Conservation (phyloP, 2,329 filamentous ascomycete species). For the Nemania serpens region DNA sequence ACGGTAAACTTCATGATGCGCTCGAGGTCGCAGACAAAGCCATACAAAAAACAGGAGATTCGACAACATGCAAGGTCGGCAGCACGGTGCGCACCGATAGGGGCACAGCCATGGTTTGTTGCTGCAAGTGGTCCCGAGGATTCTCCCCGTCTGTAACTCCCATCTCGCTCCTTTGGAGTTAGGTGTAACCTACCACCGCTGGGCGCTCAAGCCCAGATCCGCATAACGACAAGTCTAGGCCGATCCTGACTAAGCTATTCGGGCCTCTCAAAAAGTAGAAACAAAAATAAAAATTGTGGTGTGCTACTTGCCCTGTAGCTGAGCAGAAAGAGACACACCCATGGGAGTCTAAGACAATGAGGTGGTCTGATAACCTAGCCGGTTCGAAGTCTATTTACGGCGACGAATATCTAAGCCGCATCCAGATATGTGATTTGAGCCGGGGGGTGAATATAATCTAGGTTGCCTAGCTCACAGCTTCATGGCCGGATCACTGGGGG, state of each 20-base stretch:
- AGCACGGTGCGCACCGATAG: slow-evolving; percentile 24
- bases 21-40: slow-evolving; percentile 26
- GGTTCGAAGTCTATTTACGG: not conserved
- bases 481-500: slow-evolving; percentile 3
- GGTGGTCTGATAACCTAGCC: slow-evolving; percentile 6
- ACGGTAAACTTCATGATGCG: slow-evolving; percentile 19
- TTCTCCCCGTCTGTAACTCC: slow-evolving; percentile 34
- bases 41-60: slow-evolving; percentile 20
- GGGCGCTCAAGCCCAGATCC: slow-evolving; percentile 6
- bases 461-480: not conserved
- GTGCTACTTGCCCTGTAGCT: too few species aligned
- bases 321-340: too few species aligned
- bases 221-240: slow-evolving; percentile 10
- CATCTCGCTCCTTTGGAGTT: slow-evolving; percentile 16
- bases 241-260: not conserved
- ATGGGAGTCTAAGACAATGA: slow-evolving; percentile 2
- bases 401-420: not conserved
- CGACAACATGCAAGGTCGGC: slow-evolving; percentile 19
- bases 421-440: not conserved
- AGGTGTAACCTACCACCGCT: slow-evolving; percentile 18
- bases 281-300: not conserved
- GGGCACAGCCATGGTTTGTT: slow-evolving; percentile 20
- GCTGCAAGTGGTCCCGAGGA: slow-evolving; percentile 25
- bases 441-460: not conserved
- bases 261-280: not conserved